phyloP scores from a whole-genome alignment of 768 basidiomycete genomes.

The Rhodotorula kratochvilovae region DNA sequence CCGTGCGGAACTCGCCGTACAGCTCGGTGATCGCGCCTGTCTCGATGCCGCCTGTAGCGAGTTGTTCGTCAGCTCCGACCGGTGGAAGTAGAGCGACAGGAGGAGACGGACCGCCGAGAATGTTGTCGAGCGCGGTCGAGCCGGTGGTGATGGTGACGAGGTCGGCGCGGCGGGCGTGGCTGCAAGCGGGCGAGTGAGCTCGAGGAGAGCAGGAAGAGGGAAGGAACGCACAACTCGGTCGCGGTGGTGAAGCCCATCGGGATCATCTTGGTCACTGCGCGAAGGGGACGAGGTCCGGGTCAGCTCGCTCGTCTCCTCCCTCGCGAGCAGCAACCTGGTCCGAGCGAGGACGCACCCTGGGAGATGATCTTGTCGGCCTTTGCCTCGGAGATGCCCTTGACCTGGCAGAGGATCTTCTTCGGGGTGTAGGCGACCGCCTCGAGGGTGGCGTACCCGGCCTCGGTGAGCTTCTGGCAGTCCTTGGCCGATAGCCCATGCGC shows the following conservation, averaged over 20 bases:
- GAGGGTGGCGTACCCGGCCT: conserved; percentile 86
- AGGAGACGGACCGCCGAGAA: conserved; percentile 71
- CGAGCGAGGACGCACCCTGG: conserved; percentile 81
- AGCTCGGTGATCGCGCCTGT: conserved; percentile 97
- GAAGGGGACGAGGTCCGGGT: conserved; percentile 11
- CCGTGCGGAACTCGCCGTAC: conserved; percentile 97
- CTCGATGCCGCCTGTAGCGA: conserved; percentile 77
- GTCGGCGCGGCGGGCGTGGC: conserved; percentile 89
- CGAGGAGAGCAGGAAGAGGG: background rate
- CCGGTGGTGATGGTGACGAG: conserved; percentile 95
- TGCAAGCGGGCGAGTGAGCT: background rate
- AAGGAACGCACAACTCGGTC: conserved; percentile 60
- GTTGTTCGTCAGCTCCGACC: background rate
- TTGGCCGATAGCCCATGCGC: conserved; percentile 83
- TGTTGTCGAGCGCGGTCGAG: conserved; percentile 88
- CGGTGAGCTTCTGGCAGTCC: conserved; percentile 90
- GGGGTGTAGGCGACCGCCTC: conserved; percentile 95
- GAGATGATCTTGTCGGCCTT: conserved; percentile 94
- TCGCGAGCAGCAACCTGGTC: too few species aligned
- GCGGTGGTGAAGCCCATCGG: conserved; percentile 97
- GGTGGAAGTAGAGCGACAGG: background rate
- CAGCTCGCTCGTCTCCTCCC: background rate
- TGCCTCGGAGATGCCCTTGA: conserved; percentile 93
- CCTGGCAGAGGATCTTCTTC: conserved; percentile 77
- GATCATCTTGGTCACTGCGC: conserved; percentile 82